Conservation (phyloP, 768 basidiomycete species). For the Serendipita indica region DNA sequence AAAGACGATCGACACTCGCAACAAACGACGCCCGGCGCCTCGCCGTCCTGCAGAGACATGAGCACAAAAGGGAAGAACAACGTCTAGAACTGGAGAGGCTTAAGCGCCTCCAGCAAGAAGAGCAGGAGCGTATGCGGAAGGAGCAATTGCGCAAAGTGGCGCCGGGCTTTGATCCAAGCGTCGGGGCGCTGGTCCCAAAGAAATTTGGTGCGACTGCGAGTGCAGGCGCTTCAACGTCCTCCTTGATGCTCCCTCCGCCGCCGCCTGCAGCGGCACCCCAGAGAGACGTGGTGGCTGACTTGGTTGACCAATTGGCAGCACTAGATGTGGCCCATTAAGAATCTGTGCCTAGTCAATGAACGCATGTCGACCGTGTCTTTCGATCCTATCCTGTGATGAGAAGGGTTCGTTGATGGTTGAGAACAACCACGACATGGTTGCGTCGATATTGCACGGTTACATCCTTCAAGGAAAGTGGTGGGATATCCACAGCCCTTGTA, state of each 20-base stretch:
- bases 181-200: constrained; percentile 42
- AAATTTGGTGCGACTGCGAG: constrained; percentile 18
- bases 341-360: too few species aligned
- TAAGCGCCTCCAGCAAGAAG: neutral
- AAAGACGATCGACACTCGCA: constrained; percentile 51
- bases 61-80: constrained; percentile 59
- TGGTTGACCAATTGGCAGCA: constrained; percentile 67
- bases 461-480: constrained; percentile 4
- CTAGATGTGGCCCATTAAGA: constrained; percentile 42
- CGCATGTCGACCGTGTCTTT: too few species aligned
- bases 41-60: constrained; percentile 50
- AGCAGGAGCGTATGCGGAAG: neutral
- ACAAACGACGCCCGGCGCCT: constrained; percentile 54
- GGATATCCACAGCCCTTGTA: neutral
- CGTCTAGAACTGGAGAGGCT: constrained; percentile 31
- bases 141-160: constrained; percentile 66
- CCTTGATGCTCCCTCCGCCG: constrained; percentile 16
- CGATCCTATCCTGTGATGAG: too few species aligned
- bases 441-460: neutral
- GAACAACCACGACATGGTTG: too few species aligned
- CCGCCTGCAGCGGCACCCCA: constrained; percentile 12
- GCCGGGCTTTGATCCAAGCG: constrained; percentile 66
- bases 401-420: too few species aligned
- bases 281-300: constrained; percentile 60
- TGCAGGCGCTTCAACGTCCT: constrained; percentile 19